Percentiles rank a stretch among this genome's conserved stretches.
These are phyloP conservation scores for Hyaloscypha hepaticicola DNA, from an alignment of 495 filamentous ascomycete genomes.

Conservation along the genomic window DNA sequence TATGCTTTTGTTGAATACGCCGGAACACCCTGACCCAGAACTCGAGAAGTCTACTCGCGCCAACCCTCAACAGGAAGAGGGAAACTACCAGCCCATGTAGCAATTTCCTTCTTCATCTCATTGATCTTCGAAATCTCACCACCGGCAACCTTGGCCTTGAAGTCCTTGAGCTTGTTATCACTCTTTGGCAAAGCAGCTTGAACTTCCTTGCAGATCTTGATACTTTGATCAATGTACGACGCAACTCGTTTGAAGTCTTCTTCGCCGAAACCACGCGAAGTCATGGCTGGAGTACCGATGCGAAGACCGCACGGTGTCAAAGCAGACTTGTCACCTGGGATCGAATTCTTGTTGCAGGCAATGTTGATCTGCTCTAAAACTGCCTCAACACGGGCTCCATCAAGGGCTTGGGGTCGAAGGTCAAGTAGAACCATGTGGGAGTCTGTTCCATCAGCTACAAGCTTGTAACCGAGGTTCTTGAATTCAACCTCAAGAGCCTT, in stretches of 20 bases:
- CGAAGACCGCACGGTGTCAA: slow-evolving; percentile 93
- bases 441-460: slow-evolving; percentile 96
- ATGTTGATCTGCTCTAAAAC: slow-evolving; percentile 98
- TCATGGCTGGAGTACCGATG: slow-evolving; percentile 97
- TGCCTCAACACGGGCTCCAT: slow-evolving; percentile 95
- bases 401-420: slow-evolving; percentile 73
- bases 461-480: slow-evolving; percentile 81
- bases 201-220: slow-evolving; percentile 80
- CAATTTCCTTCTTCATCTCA: slow-evolving; percentile 83
- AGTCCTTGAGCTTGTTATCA: slow-evolving; percentile 99
- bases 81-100: slow-evolving; percentile 85
- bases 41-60: slow-evolving; percentile 38
- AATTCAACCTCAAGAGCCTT: slow-evolving; percentile 82
- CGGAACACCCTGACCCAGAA: slow-evolving; percentile 20
- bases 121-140: slow-evolving; percentile 77
- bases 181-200: slow-evolving; percentile 87
- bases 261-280: slow-evolving; percentile 88
- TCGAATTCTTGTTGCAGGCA: slow-evolving; percentile 98
- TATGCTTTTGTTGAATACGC: slow-evolving; percentile 27
- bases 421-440: slow-evolving; percentile 98
- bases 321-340: slow-evolving; percentile 96
- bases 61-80: slow-evolving; percentile 82
- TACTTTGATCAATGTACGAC: slow-evolving; percentile 78
- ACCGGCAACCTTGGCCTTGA: slow-evolving; percentile 84
- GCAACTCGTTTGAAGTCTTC: slow-evolving; percentile 91